These are phyloP conservation scores for Brettanomyces anomalus DNA, from an alignment of 805 yeast genomes.

Conservation along the genomic window DNA sequence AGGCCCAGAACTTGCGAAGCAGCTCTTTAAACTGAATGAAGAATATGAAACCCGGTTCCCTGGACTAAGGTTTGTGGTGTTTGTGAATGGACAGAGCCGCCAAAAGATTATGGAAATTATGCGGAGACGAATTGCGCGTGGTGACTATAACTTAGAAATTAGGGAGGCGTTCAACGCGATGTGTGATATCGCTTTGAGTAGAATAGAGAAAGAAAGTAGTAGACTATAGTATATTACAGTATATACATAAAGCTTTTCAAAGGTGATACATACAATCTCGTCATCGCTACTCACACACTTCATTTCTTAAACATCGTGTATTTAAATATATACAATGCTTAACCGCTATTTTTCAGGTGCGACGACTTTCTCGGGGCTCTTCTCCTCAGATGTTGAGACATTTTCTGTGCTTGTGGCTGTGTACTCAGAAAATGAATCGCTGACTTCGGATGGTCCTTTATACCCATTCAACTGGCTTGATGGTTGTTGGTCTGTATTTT, in stretches of 20 bases:
- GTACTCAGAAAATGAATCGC: too few species aligned
- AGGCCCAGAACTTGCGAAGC: slow-evolving; percentile 39
- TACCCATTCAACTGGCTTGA: too few species aligned
- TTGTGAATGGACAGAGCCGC: slow-evolving; percentile 77
- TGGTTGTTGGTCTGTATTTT: too few species aligned
- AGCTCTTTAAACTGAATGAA: slow-evolving; percentile 45
- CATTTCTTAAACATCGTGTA: background rate
- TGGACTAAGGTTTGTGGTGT: slow-evolving; percentile 76
- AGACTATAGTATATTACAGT: background rate
- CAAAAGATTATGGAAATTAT: slow-evolving; percentile 55
- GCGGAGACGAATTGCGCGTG: slow-evolving; percentile 46
- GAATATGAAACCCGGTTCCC: slow-evolving; percentile 38
- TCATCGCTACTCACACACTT: background rate
- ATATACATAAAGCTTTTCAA: background rate
- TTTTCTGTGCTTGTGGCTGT: too few species aligned
- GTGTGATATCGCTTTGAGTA: slow-evolving; percentile 85
- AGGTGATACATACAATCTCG: background rate
- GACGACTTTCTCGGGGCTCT: too few species aligned
- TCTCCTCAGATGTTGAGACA: too few species aligned
- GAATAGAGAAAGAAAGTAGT: slow-evolving; percentile 21
- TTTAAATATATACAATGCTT: too few species aligned
- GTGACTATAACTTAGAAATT: slow-evolving; percentile 48
- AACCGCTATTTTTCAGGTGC: too few species aligned
- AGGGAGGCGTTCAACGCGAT: slow-evolving; percentile 70
- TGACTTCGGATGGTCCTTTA: too few species aligned